Conservation (phyloP, 1,284 basidiomycete species). For the Volvariella volvacea region DNA sequence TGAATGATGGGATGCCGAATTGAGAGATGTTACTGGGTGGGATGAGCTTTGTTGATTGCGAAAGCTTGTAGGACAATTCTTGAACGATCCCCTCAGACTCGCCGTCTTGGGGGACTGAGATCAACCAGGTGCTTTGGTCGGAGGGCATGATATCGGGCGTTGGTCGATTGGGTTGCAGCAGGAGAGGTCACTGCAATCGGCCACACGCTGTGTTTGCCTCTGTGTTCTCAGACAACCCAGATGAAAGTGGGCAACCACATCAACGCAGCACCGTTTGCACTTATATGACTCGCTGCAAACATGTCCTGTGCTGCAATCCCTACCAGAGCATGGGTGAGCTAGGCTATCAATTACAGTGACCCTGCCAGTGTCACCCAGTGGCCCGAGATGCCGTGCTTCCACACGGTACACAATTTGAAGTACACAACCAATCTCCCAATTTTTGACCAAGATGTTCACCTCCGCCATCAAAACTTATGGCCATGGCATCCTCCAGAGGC, state of each 20-base stretch:
- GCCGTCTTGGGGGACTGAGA: conserved; percentile 69
- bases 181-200: conserved; percentile 5
- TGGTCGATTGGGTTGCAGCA: conserved; percentile 6
- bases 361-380: too few species aligned
- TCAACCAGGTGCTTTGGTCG: conserved; percentile 80
- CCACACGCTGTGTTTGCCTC: conserved; percentile 9
- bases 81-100: conserved; percentile 65
- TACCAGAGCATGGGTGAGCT: too few species aligned
- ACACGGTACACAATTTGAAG: too few species aligned
- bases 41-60: conserved; percentile 42
- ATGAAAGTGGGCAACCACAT: too few species aligned
- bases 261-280: too few species aligned
- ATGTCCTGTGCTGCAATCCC: too few species aligned
- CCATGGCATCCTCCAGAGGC: background rate
- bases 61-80: conserved; percentile 54
- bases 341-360: too few species aligned
- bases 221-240: too few species aligned
- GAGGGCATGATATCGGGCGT: conserved; percentile 60
- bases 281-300: too few species aligned
- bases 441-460: conserved; percentile 5
- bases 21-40: conserved; percentile 43
- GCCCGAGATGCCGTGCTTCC: too few species aligned
- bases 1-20: conserved; percentile 70
- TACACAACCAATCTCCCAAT: too few species aligned
- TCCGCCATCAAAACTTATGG: background rate